These are phyloP conservation scores for Pseudogymnoascus verrucosus DNA, from an alignment of 2,329 filamentous ascomycete species.

Conservation along the genomic window DNA sequence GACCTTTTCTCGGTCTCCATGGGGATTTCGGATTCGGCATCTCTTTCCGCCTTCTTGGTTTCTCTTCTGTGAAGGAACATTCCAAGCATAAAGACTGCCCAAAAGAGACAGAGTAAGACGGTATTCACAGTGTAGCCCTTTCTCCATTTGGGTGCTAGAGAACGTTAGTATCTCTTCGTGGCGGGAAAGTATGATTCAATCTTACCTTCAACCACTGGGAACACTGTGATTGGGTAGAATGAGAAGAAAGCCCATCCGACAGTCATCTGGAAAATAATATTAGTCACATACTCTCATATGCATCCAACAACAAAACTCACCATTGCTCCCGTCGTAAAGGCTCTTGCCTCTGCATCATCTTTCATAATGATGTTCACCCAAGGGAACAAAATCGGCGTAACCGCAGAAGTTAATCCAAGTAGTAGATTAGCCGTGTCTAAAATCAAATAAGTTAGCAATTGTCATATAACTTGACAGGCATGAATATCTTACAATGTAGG, in stretches of 20 bases:
- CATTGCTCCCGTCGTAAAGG: constrained; percentile 30
- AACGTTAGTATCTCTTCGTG: background rate
- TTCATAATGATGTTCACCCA: constrained; percentile 25
- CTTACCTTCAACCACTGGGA: constrained; percentile 23
- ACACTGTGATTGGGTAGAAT: constrained; percentile 26
- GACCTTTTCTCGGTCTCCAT: background rate
- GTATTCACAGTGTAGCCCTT: constrained; percentile 25
- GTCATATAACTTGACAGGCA: too few species aligned
- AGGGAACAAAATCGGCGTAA: constrained; percentile 24
- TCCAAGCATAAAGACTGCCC: constrained; percentile 26
- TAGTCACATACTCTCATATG: background rate
- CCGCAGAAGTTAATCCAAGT: constrained; percentile 22
- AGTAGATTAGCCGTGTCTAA: constrained; percentile 17
- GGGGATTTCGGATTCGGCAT: background rate
- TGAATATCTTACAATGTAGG: constrained; percentile 17
- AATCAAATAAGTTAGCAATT: constrained; percentile 6
- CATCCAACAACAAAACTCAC: constrained; percentile 9
- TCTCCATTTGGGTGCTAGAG: constrained; percentile 22
- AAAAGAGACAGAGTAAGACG: constrained; percentile 23
- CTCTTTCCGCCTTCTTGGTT: constrained; percentile 18
- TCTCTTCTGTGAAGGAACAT: constrained; percentile 28
- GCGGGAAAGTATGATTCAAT: background rate
- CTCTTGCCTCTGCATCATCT: constrained; percentile 24
- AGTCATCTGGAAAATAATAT: constrained; percentile 24
- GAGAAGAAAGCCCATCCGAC: constrained; percentile 25